Conservation (phyloP, 2,329 filamentous ascomycete species). For the Penicillium palitans region DNA sequence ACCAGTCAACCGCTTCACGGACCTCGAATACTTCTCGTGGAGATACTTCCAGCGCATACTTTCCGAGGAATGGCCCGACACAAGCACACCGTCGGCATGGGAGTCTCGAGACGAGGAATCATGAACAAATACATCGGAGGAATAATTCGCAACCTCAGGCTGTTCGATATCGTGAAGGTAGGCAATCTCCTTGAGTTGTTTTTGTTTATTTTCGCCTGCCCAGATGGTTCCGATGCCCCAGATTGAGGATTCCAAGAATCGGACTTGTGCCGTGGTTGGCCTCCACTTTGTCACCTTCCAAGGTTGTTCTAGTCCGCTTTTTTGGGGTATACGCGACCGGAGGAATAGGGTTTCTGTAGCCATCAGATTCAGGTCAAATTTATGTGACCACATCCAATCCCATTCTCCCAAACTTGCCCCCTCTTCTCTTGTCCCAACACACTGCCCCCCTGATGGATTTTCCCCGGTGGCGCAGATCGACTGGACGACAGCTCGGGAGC, state of each 20-base stretch:
- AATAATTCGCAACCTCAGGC: constrained; percentile 25
- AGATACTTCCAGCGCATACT: constrained; percentile 19
- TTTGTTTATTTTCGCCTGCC: constrained; percentile 9
- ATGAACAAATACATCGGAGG: constrained; percentile 22
- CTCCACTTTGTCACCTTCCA: constrained; percentile 11
- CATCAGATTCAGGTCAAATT: not conserved
- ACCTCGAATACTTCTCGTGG: constrained; percentile 21
- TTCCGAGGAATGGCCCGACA: constrained; percentile 16
- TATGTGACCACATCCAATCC: not conserved
- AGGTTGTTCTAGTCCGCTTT: not conserved
- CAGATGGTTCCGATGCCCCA: constrained; percentile 18
- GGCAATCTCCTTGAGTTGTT: constrained; percentile 1
- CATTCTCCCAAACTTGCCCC: not conserved
- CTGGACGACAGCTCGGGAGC: constrained; percentile 35
- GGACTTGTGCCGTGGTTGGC: constrained; percentile 26
- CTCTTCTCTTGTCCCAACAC: constrained; percentile 5
- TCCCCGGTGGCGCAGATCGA: constrained; percentile 32
- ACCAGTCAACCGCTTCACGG: constrained; percentile 13
- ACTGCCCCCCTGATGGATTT: constrained; percentile 18
- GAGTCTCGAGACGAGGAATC: constrained; percentile 18
- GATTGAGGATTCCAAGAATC: constrained; percentile 23
- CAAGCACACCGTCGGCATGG: constrained; percentile 23
- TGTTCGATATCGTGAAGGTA: constrained; percentile 20
- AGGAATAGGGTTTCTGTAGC: not conserved
- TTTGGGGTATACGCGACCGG: not conserved